phyloP scores from a whole-genome alignment of 306 rosid genomes.

The Quercus aquifolioides region DNA sequence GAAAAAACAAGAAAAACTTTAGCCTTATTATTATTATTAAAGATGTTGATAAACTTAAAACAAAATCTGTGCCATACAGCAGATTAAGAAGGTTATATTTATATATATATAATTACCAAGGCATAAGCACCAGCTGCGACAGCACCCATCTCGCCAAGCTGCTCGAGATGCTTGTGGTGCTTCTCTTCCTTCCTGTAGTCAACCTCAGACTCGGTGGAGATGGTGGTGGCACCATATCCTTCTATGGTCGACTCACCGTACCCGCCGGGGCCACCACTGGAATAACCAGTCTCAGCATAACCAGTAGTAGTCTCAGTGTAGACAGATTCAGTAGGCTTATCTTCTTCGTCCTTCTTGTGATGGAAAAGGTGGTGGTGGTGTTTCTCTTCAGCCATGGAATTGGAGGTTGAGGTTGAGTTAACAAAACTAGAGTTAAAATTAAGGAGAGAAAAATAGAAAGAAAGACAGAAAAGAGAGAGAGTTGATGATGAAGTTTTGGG shows the following conservation, averaged over 20 bases:
- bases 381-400: slow-evolving; percentile 60
- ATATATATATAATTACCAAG: slow-evolving; percentile 38
- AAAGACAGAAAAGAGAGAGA: neutral
- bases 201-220: neutral
- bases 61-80: no score
- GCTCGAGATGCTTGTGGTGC: slow-evolving; percentile 64
- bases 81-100: no score
- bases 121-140: slow-evolving; percentile 58
- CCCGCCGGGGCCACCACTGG: neutral
- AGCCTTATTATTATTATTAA: no score
- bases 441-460: neutral
- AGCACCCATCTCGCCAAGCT: slow-evolving; percentile 47
- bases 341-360: slow-evolving; percentile 54
- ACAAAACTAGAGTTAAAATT: no score
- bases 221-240: neutral
- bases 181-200: slow-evolving; percentile 69
- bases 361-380: slow-evolving; percentile 41
- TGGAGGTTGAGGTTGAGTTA: neutral
- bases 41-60: no score
- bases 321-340: slow-evolving; percentile 1
- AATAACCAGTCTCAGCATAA: neutral
- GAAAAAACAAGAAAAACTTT: no score
- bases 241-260: neutral
- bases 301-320: neutral
- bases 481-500: neutral